Conservation (phyloP, 768 basidiomycete species). For the Crepidotus variabilis region DNA sequence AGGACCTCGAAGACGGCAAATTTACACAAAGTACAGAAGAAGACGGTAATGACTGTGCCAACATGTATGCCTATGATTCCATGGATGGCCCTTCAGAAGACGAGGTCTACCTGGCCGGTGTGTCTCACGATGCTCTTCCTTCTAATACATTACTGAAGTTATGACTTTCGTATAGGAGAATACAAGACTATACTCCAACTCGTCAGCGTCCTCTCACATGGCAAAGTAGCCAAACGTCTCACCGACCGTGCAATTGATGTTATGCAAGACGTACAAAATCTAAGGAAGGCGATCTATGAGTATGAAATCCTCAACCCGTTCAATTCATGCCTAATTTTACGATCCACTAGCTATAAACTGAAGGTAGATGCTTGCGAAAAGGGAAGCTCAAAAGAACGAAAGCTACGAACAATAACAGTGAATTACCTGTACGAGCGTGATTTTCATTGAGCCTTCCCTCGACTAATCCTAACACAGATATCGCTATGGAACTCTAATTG, state of each 20-base stretch:
- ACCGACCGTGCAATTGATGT: slow-evolving; percentile 87
- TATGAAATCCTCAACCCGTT: slow-evolving; percentile 32
- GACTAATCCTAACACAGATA: slow-evolving; percentile 41
- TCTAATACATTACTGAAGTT: neutral
- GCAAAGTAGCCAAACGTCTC: slow-evolving; percentile 88
- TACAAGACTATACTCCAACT: slow-evolving; percentile 97
- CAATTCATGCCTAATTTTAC: neutral
- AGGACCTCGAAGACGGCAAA: slow-evolving; percentile 25
- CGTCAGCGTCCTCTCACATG: slow-evolving; percentile 86
- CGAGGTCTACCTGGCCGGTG: slow-evolving; percentile 85
- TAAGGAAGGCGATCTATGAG: slow-evolving; percentile 94
- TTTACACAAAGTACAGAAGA: slow-evolving; percentile 5
- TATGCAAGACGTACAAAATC: slow-evolving; percentile 96
- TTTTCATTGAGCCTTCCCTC: neutral
- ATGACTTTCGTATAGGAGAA: slow-evolving; percentile 58
- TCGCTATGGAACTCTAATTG: slow-evolving; percentile 88
- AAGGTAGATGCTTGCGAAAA: slow-evolving; percentile 82
- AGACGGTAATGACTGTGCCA: slow-evolving; percentile 26
- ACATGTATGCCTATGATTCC: slow-evolving; percentile 50
- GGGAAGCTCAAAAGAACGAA: slow-evolving; percentile 72
- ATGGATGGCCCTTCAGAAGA: slow-evolving; percentile 87
- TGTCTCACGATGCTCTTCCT: neutral
- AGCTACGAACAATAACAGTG: slow-evolving; percentile 69
- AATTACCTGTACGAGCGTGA: slow-evolving; percentile 72
- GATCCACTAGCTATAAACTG: slow-evolving; percentile 71